phyloP scores from a whole-genome alignment of 768 basidiomycete genomes.

The Mycena vulgaris region DNA sequence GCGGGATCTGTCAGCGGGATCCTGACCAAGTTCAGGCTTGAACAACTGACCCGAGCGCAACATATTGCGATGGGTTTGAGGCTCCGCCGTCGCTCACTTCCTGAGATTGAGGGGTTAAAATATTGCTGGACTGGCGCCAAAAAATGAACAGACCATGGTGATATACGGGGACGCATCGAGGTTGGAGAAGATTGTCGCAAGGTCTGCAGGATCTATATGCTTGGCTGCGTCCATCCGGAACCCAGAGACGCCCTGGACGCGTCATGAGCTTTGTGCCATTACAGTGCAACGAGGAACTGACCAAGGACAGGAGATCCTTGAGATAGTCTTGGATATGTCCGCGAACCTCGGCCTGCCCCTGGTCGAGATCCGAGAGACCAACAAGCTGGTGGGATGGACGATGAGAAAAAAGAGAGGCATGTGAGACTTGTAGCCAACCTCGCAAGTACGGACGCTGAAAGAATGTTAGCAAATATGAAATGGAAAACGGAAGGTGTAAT shows the following conservation, averaged over 20 bases:
- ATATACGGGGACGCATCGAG: constrained; percentile 51
- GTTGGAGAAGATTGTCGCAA: constrained; percentile 53
- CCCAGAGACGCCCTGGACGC: constrained; percentile 14
- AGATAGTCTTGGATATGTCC: neutral
- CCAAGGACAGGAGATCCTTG: constrained; percentile 21
- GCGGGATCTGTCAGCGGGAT: neutral
- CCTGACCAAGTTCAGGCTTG: too few relatives aligned
- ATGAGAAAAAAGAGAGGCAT: neutral
- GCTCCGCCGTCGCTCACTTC: constrained; percentile 46
- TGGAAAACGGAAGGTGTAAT: constrained; percentile 49
- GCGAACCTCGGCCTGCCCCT: constrained; percentile 11
- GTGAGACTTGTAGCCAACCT: constrained; percentile 42
- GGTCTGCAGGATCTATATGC: constrained; percentile 40
- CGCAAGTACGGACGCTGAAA: constrained; percentile 11
- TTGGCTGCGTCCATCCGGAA: constrained; percentile 24
- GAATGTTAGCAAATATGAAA: constrained; percentile 27
- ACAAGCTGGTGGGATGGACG: neutral
- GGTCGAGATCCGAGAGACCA: constrained; percentile 13
- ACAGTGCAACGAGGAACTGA: neutral
- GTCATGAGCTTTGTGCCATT: neutral
- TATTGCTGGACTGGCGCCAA: too few relatives aligned
- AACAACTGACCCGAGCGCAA: constrained; percentile 46
- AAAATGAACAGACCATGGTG: constrained; percentile 53
- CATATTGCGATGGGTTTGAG: constrained; percentile 56
- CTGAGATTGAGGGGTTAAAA: neutral